phyloP scores from a whole-genome alignment of 163 green algal species.

The Scenedesmus sp. region DNA sequence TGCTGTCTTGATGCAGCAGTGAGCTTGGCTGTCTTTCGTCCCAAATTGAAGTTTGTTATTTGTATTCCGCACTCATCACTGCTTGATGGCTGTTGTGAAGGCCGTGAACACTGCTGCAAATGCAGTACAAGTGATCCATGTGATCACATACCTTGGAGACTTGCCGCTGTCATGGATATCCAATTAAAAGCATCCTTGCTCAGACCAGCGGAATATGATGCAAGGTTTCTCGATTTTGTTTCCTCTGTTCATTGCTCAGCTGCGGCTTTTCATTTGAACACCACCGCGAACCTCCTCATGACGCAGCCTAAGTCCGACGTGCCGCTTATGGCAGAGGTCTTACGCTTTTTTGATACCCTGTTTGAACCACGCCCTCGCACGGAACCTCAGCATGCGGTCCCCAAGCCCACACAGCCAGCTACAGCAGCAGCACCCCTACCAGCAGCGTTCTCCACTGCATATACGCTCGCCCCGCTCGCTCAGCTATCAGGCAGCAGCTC shows the following conservation, averaged over 20 bases:
- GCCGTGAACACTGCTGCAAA: not conserved
- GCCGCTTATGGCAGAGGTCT: not conserved
- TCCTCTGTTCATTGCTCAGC: not conserved
- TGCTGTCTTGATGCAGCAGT: too few relatives aligned
- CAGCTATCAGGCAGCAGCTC: not conserved
- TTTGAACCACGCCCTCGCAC: not conserved
- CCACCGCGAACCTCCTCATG: not conserved
- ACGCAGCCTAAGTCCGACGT: slow-evolving; percentile 26
- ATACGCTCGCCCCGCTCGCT: not conserved
- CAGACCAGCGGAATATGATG: not conserved
- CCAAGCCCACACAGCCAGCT: not conserved
- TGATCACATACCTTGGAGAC: not conserved
- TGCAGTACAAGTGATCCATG: not conserved
- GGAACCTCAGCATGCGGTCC: not conserved
- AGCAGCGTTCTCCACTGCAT: not conserved
- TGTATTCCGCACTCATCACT: not conserved
- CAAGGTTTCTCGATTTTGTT: not conserved
- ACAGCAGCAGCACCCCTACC: not conserved
- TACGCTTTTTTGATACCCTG: not conserved
- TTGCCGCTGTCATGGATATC: not conserved
- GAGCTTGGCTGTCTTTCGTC: too few relatives aligned
- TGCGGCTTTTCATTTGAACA: not conserved
- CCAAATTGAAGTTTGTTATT: too few relatives aligned
- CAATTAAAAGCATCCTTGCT: not conserved
- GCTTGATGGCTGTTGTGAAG: too few relatives aligned